Evolutionary conservation across 108 stramenopile genomes (phyloP).

Genomic region (Fistulifera pelliculosa): DNA sequence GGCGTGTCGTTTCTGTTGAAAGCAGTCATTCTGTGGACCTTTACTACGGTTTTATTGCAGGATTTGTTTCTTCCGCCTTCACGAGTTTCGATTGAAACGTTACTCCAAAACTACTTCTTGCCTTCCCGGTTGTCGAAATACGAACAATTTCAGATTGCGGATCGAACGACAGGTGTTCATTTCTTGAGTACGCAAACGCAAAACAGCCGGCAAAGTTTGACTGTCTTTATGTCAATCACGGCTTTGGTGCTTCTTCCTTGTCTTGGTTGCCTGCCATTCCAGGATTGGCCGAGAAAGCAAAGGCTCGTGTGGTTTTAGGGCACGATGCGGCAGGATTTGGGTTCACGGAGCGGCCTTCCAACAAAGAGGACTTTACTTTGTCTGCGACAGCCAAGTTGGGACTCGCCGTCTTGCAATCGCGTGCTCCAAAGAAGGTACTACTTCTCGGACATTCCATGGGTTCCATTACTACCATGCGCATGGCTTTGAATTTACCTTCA

Average conservation of each 20-base stretch:
- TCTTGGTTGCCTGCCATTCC: constrained; percentile 49
- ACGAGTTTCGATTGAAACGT: constrained; percentile 34
- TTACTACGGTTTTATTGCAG: constrained; percentile 32
- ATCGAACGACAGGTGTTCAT: not conserved
- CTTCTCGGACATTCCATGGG: constrained; percentile 82
- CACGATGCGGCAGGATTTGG: constrained; percentile 83
- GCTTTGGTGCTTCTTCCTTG: constrained; percentile 77
- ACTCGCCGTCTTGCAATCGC: constrained; percentile 12
- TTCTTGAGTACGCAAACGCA: constrained; percentile 1
- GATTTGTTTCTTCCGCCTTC: constrained; percentile 45
- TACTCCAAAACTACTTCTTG: constrained; percentile 34
- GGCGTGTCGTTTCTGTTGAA: constrained; percentile 2
- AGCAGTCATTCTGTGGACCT: constrained; percentile 10
- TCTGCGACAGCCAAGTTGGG: constrained; percentile 35
- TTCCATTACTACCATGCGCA: constrained; percentile 40
- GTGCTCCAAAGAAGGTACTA: constrained; percentile 21
- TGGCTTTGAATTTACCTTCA: constrained; percentile 37
- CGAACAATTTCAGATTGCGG: constrained; percentile 5
- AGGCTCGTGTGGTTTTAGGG: constrained; percentile 35
- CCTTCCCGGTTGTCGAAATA: constrained; percentile 56
- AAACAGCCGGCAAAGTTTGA: constrained; percentile 10
- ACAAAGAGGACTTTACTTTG: constrained; percentile 18
- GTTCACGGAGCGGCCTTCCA: constrained; percentile 62
- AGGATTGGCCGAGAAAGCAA: constrained; percentile 31
- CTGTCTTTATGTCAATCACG: constrained; percentile 65